Percentiles rank a stretch among this genome's conserved stretches.
Evolutionary conservation across 2,329 filamentous ascomycete genomes (phyloP).

Genomic region (Clonostachys sp.): DNA sequence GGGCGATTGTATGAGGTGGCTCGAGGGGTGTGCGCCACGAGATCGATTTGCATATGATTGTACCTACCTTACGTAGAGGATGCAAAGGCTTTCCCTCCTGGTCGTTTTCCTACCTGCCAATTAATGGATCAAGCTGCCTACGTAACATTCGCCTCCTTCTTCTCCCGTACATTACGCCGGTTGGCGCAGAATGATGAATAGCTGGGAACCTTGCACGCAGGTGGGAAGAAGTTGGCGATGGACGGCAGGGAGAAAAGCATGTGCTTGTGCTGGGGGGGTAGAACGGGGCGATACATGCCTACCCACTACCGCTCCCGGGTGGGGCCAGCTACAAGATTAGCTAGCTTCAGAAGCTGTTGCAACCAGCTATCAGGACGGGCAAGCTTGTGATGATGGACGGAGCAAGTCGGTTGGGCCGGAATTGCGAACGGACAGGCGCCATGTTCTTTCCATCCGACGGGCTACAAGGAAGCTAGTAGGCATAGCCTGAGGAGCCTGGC

Average conservation of each 20-base stretch:
- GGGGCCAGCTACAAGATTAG: no score
- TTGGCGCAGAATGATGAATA: not conserved
- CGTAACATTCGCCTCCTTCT: not conserved
- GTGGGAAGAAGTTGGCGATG: not conserved
- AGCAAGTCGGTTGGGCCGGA: not conserved
- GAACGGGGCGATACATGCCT: no score
- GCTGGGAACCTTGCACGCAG: not conserved
- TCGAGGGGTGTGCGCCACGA: not conserved
- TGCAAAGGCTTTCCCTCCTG: not conserved
- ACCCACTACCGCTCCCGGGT: no score
- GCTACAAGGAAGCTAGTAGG: no score
- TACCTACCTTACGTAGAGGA: not conserved
- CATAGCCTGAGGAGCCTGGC: not conserved
- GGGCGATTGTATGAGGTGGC: not conserved
- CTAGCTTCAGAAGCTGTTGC: not conserved
- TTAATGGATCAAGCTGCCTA: not conserved
- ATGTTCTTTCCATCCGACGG: no score
- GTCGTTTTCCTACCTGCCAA: not conserved
- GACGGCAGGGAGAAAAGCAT: not conserved
- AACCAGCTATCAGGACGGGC: not conserved
- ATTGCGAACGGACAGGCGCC: not conserved
- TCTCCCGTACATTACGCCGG: not conserved
- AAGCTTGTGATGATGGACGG: not conserved
- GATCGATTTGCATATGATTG: conserved; percentile 2
- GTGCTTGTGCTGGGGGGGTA: not conserved